Base-by-base conservation (phyloP, 345 rosid species). In the Eucalyptus globulus region DNA sequence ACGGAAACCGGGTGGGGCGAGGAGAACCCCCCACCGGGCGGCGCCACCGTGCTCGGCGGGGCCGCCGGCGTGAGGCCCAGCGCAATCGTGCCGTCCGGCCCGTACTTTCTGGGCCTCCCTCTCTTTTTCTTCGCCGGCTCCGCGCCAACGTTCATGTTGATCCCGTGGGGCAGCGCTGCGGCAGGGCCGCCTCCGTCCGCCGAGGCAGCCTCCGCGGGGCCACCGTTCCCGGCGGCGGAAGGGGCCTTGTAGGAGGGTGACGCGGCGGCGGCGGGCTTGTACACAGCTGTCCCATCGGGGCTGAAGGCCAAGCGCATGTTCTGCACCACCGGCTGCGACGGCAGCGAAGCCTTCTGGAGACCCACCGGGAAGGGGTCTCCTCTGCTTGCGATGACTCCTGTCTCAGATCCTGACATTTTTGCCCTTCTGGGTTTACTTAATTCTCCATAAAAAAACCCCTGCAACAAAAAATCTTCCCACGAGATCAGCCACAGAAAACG, bases 21-120 rank as follows among this genome's bases (percentile, higher is more conserved):
- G 62, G 94, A 86, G 90, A 91, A 91, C 31, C 92, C 94, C 14
- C 89, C 92, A 37, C 90, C 58, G 9, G 88, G 24, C 50, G 89
- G 92, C 72, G 67, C 91, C 60, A 58, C 87, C 37, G 88, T 51
- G 88, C 89, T n/a, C 54, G 80, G 89, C 51, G 94, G 27, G 7
- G 89, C 87, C 27, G 93, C 69, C n/a, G 95, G 86, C 7, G 83
- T 87, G 15, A 94, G 88, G 85, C 91, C 90, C 92, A 93, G 49
- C 4, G 95, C 88, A 92, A 94, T 92, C 54, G 91, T 89, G 72
- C 95, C 95, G 49, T 93, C 97, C 9, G 97, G 94, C 44, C 95
- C 96, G 43, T 95, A 95, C 92, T 95, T 95, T 88, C 97, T 93
- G 11, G 97, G 97, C 90, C 97, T 93, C 13, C 97, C 97, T 88